phyloP scores from a whole-genome alignment of 139 green algal genomes.

The Desmodesmus armatus region DNA sequence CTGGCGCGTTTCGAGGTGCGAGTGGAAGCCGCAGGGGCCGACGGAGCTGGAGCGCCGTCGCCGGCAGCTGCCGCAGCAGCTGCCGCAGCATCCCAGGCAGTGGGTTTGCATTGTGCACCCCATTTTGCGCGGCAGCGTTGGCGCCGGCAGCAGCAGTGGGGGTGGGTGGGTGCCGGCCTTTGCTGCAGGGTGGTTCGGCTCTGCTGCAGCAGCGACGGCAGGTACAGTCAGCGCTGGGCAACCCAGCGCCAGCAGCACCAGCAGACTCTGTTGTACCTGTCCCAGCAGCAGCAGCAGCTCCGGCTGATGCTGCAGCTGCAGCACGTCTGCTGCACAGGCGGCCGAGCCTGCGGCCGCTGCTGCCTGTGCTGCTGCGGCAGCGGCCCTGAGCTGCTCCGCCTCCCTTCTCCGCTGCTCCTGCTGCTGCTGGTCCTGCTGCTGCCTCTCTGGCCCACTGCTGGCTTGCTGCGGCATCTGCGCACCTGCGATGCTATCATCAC shows the following conservation, averaged over 20 bases:
- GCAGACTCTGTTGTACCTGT: constrained; percentile 19
- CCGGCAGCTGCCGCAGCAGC: background rate
- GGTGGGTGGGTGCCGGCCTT: background rate
- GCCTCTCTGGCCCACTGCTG: background rate
- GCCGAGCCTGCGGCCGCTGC: background rate
- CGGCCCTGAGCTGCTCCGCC: background rate
- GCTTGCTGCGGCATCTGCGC: background rate
- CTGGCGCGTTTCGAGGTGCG: no score
- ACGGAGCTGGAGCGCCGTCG: no score
- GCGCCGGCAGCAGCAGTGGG: background rate
- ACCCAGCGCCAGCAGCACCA: background rate
- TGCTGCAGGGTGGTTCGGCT: background rate
- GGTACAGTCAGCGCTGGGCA: background rate
- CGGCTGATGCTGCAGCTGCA: background rate
- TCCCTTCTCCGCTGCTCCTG: constrained; percentile 7
- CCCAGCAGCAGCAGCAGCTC: constrained; percentile 4
- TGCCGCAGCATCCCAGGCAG: background rate
- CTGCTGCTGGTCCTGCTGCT: constrained; percentile 10
- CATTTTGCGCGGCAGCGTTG: background rate
- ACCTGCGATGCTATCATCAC: no score
- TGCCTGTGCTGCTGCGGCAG: background rate
- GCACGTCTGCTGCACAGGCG: background rate
- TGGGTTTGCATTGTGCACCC: background rate
- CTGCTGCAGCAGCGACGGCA: background rate
- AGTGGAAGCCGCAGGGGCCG: no score